Percentiles rank a stretch among this genome's conserved stretches.
phyloP scores from a whole-genome alignment of 2,329 filamentous ascomycete genomes.

The Paecilomyces fulvus region DNA sequence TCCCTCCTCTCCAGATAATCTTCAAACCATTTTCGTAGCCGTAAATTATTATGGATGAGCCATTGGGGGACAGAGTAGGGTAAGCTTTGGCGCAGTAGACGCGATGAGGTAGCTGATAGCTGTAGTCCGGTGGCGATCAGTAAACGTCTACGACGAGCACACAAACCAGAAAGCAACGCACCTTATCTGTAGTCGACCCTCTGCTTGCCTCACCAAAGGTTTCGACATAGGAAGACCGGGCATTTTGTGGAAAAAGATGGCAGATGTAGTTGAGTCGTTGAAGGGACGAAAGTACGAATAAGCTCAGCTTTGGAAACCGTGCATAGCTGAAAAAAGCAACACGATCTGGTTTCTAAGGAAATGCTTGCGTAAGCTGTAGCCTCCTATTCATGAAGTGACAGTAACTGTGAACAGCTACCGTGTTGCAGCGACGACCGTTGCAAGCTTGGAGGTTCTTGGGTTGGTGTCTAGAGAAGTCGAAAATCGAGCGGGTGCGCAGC shows the following conservation, averaged over 20 bases:
- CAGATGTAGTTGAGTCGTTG: neutral
- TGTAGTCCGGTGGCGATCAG: slow-evolving; percentile 19
- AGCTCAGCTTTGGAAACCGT: neutral
- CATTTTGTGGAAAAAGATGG: slow-evolving; percentile 14
- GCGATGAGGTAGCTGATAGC: slow-evolving; percentile 53
- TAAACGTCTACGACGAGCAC: slow-evolving; percentile 3
- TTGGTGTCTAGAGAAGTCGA: slow-evolving; percentile 1
- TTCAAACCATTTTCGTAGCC: slow-evolving; percentile 51
- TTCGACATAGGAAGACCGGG: slow-evolving; percentile 24
- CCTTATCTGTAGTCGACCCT: slow-evolving; percentile 37
- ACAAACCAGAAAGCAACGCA: slow-evolving; percentile 11
- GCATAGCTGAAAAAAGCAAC: neutral
- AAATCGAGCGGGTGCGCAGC: slow-evolving; percentile 5
- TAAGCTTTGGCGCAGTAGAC: slow-evolving; percentile 50
- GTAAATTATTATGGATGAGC: slow-evolving; percentile 53
- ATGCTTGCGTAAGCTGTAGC: neutral
- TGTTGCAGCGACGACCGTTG: neutral
- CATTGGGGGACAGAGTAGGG: slow-evolving; percentile 50
- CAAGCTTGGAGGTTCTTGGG: neutral
- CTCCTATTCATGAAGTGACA: neutral
- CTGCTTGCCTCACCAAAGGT: slow-evolving; percentile 29
- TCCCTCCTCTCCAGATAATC: slow-evolving; percentile 54
- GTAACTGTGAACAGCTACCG: neutral
- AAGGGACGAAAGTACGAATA: neutral
- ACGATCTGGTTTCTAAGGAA: neutral